These are phyloP conservation scores for Ogataea ganodermae DNA, from an alignment of 805 yeast species.

Conservation along the genomic window DNA sequence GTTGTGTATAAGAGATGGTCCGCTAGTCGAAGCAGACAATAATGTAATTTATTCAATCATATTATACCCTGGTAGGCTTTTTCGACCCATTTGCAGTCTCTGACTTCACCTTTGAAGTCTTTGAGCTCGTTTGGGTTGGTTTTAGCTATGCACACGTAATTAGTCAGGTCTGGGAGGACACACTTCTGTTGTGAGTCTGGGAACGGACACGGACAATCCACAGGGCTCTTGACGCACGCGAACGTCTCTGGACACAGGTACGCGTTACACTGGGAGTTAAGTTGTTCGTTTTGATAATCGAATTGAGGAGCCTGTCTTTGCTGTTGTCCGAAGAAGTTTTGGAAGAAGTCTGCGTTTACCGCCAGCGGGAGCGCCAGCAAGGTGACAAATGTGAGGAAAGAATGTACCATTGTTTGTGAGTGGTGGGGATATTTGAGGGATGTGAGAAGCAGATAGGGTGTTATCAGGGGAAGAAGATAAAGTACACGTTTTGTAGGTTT, in stretches of 20 bases:
- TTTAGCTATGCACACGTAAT: conserved; percentile 79
- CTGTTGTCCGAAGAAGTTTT: conserved; percentile 30
- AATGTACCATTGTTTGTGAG: background rate
- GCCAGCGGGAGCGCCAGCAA: conserved; percentile 5
- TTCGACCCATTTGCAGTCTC: conserved; percentile 86
- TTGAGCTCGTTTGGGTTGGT: conserved; percentile 46
- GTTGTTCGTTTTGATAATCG: conserved; percentile 41
- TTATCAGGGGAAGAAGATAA: background rate
- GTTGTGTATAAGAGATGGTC: conserved; percentile 79
- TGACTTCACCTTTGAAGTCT: conserved; percentile 44
- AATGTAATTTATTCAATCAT: conserved; percentile 27
- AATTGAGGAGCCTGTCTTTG: conserved; percentile 36
- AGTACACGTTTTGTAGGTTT: background rate
- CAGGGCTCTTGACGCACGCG: conserved; percentile 66
- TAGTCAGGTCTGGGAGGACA: conserved; percentile 62
- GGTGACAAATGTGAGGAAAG: conserved; percentile 8
- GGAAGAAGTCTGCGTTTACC: conserved; percentile 26
- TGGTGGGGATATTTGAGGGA: background rate
- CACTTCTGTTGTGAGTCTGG: conserved; percentile 86
- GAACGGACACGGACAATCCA: conserved; percentile 88
- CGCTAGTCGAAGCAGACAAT: conserved; percentile 82
- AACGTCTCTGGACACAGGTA: conserved; percentile 85
- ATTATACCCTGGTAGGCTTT: conserved; percentile 66
- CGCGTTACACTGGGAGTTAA: conserved; percentile 52
- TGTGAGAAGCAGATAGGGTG: background rate